These are phyloP conservation scores for Jacaranda copaia DNA, from an alignment of 257 asterid species.

Conservation along the genomic window DNA sequence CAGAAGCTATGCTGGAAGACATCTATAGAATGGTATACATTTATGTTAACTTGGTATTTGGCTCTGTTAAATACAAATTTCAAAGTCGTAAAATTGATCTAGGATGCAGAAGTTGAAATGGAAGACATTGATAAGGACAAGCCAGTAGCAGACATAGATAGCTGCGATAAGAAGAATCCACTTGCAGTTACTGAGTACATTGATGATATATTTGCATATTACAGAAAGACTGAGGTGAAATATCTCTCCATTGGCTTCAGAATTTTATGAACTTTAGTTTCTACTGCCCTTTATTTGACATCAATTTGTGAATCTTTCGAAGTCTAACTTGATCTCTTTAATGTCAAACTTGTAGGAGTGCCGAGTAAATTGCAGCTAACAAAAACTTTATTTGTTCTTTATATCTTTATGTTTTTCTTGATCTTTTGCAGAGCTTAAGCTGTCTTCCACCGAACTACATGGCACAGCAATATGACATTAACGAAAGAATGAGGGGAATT, in stretches of 20 bases:
- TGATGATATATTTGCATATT: slow-evolving; percentile 62
- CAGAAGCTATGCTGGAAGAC: slow-evolving; percentile 84
- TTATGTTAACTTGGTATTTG: neutral
- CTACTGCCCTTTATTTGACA: no score
- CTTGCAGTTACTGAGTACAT: slow-evolving; percentile 77
- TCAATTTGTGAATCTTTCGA: no score
- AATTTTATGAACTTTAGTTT: no score
- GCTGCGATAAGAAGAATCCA: slow-evolving; percentile 55
- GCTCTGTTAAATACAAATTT: slow-evolving; percentile 2
- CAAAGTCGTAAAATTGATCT: neutral
- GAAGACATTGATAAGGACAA: slow-evolving; percentile 48
- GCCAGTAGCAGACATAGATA: slow-evolving; percentile 61
- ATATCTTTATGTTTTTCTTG: neutral
- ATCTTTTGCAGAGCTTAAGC: slow-evolving; percentile 55
- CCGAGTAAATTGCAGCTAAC: neutral
- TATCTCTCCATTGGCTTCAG: neutral
- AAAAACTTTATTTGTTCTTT: no score
- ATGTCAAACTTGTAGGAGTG: neutral
- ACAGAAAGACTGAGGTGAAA: slow-evolving; percentile 70
- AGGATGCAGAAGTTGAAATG: slow-evolving; percentile 67
- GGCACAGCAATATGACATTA: slow-evolving; percentile 72
- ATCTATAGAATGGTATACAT: slow-evolving; percentile 75
- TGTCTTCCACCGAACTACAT: slow-evolving; percentile 70
- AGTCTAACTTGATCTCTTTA: no score
- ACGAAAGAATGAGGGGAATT: slow-evolving; percentile 90